Percentiles rank a stretch among this genome's conserved stretches.
Conservation (phyloP, 805 yeast species). For the Priceomyces castillae region DNA sequence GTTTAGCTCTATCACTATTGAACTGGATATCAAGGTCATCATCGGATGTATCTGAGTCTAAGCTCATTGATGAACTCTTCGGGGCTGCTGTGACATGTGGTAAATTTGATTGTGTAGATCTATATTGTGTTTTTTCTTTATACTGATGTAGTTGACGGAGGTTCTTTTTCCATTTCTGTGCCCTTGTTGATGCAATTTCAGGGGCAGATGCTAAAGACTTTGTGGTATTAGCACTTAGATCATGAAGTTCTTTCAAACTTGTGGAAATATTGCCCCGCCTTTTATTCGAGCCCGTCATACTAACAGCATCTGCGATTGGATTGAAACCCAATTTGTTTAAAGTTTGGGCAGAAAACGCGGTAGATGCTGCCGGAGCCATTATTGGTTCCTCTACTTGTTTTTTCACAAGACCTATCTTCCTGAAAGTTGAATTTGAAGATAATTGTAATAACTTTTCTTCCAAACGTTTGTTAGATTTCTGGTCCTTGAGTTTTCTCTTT, state of each 20-base stretch:
- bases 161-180: constrained; percentile 25
- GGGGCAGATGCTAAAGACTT: constrained; percentile 16
- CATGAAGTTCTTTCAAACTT: constrained; percentile 20
- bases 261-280: constrained; percentile 8
- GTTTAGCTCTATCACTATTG: constrained; percentile 19
- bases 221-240: constrained; percentile 17
- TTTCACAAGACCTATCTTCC: constrained; percentile 19
- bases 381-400: not conserved
- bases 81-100: not conserved
- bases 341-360: constrained; percentile 40
- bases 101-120: not conserved
- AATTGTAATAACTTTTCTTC: constrained; percentile 32
- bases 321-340: constrained; percentile 50
- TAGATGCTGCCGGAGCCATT: constrained; percentile 12
- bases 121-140: constrained; percentile 6
- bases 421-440: constrained; percentile 17
- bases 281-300: constrained; percentile 10
- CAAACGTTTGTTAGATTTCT: constrained; percentile 30
- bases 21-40: constrained; percentile 34
- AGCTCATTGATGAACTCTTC: not conserved
- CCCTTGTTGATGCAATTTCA: constrained; percentile 15
- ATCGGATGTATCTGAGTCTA: not conserved
- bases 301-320: constrained; percentile 34
- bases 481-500: constrained; percentile 29
- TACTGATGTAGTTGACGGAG: constrained; percentile 16